Conservation (phyloP, 2,329 filamentous ascomycete genomes). For the Colletotrichum kahawae region DNA sequence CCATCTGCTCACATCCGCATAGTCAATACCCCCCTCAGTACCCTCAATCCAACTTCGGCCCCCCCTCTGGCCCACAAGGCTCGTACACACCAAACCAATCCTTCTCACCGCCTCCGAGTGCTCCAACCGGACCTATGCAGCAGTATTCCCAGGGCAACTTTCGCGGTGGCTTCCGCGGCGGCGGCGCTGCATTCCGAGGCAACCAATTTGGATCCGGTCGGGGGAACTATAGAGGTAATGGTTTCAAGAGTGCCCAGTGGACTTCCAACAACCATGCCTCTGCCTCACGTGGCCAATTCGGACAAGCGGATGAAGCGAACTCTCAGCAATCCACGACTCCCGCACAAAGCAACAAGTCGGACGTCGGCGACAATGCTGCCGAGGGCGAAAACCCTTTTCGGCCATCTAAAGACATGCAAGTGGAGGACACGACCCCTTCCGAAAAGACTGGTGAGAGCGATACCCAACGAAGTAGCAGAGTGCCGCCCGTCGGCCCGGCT, state of each 20-base stretch:
- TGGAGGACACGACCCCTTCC: slow-evolving; percentile 58
- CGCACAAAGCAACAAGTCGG: slow-evolving; percentile 25
- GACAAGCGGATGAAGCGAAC: slow-evolving; percentile 33
- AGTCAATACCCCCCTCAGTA: slow-evolving; percentile 70
- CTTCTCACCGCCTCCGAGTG: slow-evolving; percentile 59
- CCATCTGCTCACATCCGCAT: slow-evolving; percentile 21
- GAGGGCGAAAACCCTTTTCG: slow-evolving; percentile 67
- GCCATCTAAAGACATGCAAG: slow-evolving; percentile 67
- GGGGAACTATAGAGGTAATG: slow-evolving; percentile 61
- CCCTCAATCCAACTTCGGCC: slow-evolving; percentile 57
- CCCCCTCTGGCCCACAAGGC: slow-evolving; percentile 57
- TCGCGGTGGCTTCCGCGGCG: slow-evolving; percentile 53
- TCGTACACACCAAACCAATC: slow-evolving; percentile 56
- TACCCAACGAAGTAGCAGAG: slow-evolving; percentile 60
- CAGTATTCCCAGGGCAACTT: slow-evolving; percentile 53
- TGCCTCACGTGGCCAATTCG: slow-evolving; percentile 43
- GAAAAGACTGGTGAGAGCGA: slow-evolving; percentile 50
- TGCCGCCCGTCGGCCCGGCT: slow-evolving; percentile 60
- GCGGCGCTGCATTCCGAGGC: slow-evolving; percentile 61
- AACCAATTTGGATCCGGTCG: slow-evolving; percentile 58
- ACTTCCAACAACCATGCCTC: slow-evolving; percentile 52
- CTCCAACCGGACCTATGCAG: slow-evolving; percentile 62
- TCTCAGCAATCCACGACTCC: slow-evolving; percentile 28
- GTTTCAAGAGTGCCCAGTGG: slow-evolving; percentile 73
- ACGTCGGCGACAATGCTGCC: slow-evolving; percentile 41